Evolutionary conservation across 371 early-diverging fungal genomes (phyloP).

Genomic region (Mortierella sp.): DNA sequence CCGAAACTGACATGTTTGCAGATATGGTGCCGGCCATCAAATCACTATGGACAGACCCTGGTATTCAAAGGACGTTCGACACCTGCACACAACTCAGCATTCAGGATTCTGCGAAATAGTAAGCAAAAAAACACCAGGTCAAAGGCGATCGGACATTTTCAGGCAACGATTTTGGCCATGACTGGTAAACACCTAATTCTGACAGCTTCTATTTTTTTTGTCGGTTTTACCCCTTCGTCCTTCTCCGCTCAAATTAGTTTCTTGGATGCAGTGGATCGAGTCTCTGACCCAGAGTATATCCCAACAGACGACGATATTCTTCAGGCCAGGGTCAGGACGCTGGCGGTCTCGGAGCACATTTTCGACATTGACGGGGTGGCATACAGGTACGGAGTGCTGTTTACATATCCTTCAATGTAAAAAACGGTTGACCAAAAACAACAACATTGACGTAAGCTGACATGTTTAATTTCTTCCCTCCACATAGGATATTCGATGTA

Average conservation of each 20-base stretch:
- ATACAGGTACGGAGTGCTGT: constrained; percentile 52
- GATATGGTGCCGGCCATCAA: constrained; percentile 59
- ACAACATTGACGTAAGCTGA: background rate
- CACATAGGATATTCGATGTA: constrained; percentile 67
- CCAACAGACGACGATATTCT: constrained; percentile 67
- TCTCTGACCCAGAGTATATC: constrained; percentile 58
- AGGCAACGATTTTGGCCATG: background rate
- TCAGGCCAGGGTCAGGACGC: constrained; percentile 62
- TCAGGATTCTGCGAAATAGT: constrained; percentile 65
- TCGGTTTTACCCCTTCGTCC: background rate
- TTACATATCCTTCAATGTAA: background rate
- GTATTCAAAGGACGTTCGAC: constrained; percentile 48
- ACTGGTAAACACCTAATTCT: background rate
- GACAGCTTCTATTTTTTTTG: background rate
- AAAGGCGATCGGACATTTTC: background rate
- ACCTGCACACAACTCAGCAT: constrained; percentile 50
- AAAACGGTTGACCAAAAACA: background rate
- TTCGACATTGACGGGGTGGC: constrained; percentile 59
- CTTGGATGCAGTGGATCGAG: constrained; percentile 61
- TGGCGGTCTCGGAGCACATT: constrained; percentile 64
- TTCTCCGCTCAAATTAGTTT: constrained; percentile 42
- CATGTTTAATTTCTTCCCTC: background rate
- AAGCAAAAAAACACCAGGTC: constrained; percentile 13
- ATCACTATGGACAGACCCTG: constrained; percentile 59
- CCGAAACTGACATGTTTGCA: constrained; percentile 53